These are phyloP conservation scores for Penicillium glabrum DNA, from an alignment of 2,329 filamentous ascomycete genomes.

Conservation along the genomic window DNA sequence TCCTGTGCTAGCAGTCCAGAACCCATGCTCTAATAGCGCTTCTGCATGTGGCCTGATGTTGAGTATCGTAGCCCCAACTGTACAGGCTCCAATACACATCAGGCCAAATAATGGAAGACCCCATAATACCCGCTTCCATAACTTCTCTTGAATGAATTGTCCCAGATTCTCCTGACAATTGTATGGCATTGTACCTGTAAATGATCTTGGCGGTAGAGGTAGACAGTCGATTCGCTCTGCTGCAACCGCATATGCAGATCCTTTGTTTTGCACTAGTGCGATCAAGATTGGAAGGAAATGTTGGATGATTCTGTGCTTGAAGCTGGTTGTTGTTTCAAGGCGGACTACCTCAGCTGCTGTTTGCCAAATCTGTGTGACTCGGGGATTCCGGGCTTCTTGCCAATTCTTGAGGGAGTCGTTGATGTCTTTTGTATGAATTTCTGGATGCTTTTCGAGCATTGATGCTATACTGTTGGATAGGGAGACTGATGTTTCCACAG, in stretches of 20 bases:
- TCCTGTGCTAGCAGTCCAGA: background rate
- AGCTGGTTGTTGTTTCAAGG: background rate
- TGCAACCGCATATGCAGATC: background rate
- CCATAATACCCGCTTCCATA: background rate
- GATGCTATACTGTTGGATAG: constrained; percentile 4
- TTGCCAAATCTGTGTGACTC: background rate
- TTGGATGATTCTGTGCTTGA: background rate
- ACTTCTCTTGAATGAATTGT: background rate
- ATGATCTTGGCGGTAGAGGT: background rate
- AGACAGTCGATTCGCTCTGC: background rate
- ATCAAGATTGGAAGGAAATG: background rate
- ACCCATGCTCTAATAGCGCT: background rate
- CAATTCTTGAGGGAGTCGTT: background rate
- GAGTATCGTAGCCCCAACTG: background rate
- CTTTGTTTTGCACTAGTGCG: background rate
- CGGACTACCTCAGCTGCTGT: background rate
- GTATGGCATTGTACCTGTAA: background rate
- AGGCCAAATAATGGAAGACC: background rate
- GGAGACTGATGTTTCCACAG: constrained; percentile 8
- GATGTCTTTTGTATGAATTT: background rate
- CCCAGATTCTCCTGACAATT: background rate
- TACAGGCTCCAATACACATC: background rate
- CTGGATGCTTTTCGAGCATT: background rate
- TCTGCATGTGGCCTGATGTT: background rate
- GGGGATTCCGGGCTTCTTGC: background rate